phyloP scores from a whole-genome alignment of 2,329 filamentous ascomycete species.

The Penicillium olsonii region DNA sequence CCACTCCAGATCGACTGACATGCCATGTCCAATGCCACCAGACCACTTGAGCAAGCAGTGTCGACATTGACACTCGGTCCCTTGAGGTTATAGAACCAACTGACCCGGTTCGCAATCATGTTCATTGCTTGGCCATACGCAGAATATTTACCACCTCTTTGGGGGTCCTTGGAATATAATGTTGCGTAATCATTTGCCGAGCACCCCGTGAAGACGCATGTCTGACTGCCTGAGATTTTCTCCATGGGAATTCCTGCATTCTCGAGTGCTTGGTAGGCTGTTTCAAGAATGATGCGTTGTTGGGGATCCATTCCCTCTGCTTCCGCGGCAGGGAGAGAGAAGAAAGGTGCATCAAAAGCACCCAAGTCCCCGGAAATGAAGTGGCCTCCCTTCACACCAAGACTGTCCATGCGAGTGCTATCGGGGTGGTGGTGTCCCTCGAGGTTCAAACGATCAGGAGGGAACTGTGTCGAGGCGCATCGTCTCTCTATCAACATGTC shows the following conservation, averaged over 20 bases:
- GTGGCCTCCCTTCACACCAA: not conserved
- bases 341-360: not conserved
- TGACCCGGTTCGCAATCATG: slow-evolving; percentile 10
- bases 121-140: not conserved
- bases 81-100: slow-evolving; percentile 20
- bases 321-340: not conserved
- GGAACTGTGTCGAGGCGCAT: not conserved
- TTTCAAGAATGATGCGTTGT: not conserved
- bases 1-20: slow-evolving; percentile 11
- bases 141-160: not conserved
- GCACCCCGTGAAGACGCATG: not conserved
- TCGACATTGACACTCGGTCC: slow-evolving; percentile 14
- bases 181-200: not conserved
- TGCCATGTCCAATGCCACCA: slow-evolving; percentile 11
- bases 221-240: not conserved
- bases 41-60: slow-evolving; percentile 17
- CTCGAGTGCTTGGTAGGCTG: not conserved
- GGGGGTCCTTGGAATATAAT: not conserved
- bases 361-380: not conserved
- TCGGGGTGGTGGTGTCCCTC: not conserved
- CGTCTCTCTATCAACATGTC: not conserved
- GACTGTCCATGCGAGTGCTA: not conserved
- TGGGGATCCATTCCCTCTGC: not conserved
- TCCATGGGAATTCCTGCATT: not conserved
- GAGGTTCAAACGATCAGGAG: not conserved